These are phyloP conservation scores for Eucalyptus cloeziana DNA, from an alignment of 345 rosid species.

Conservation along the genomic window DNA sequence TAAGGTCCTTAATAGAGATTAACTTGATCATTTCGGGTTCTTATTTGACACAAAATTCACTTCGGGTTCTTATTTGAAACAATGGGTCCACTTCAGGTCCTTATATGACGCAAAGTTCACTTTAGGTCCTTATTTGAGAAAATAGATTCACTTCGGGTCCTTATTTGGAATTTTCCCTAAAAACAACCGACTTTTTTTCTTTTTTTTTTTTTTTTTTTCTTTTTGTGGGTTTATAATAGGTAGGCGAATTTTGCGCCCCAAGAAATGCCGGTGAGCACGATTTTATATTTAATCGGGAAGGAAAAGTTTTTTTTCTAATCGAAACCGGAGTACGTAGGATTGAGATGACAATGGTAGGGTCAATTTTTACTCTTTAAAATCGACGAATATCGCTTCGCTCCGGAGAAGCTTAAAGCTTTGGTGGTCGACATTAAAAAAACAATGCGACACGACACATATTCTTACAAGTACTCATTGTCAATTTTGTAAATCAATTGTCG, in stretches of 20 bases:
- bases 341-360: not conserved
- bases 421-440: not conserved
- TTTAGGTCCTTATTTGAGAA: too few relatives aligned
- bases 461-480: not conserved
- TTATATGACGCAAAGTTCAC: too few relatives aligned
- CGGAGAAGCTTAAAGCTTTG: not conserved
- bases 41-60: too few relatives aligned
- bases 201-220: too few relatives aligned
- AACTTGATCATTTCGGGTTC: too few relatives aligned
- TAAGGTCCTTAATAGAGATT: too few relatives aligned
- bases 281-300: not conserved
- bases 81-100: too few relatives aligned
- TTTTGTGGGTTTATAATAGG: not conserved
- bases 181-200: not conserved
- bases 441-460: too few relatives aligned
- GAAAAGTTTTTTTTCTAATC: not conserved
- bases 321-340: not conserved
- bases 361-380: not conserved
- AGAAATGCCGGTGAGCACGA: not conserved
- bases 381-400: not conserved
- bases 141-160: too few relatives aligned
- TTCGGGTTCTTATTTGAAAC: too few relatives aligned
- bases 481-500: not conserved
- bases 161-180: too few relatives aligned
- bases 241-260: not conserved